Evolutionary conservation across 345 rosid species (phyloP).

Genomic region (Hypericum perforatum): DNA sequence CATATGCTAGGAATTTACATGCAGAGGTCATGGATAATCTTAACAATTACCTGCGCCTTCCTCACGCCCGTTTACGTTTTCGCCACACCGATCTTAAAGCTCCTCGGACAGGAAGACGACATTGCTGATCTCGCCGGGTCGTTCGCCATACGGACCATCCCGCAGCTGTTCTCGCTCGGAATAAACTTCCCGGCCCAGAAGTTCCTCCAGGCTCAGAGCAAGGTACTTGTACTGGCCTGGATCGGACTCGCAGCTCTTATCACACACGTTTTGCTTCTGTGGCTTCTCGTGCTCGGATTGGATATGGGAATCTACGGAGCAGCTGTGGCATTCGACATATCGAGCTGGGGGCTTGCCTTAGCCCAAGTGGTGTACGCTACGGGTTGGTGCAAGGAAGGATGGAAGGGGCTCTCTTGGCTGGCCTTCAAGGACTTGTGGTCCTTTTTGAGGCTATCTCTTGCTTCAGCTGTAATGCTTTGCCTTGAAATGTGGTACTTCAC

Average conservation of each 20-base stretch:
- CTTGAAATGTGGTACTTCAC: slow-evolving; percentile 80
- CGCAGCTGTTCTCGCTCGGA: slow-evolving; percentile 58
- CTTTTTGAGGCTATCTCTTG: slow-evolving; percentile 63
- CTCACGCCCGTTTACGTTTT: slow-evolving; percentile 53
- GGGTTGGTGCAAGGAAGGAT: slow-evolving; percentile 53
- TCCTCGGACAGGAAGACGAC: slow-evolving; percentile 47
- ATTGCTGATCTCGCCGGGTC: slow-evolving; percentile 51
- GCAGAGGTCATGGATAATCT: slow-evolving; percentile 77
- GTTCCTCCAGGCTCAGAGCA: slow-evolving; percentile 82
- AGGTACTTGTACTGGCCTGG: slow-evolving; percentile 45
- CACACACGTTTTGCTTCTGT: slow-evolving; percentile 34
- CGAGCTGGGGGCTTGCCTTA: slow-evolving; percentile 34
- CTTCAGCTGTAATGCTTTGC: slow-evolving; percentile 82
- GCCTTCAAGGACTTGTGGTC: slow-evolving; percentile 68
- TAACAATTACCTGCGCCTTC: slow-evolving; percentile 27
- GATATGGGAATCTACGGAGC: slow-evolving; percentile 57
- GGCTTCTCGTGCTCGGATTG: slow-evolving; percentile 34
- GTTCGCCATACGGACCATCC: slow-evolving; percentile 41
- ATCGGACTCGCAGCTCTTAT: slow-evolving; percentile 37
- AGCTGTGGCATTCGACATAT: slow-evolving; percentile 47
- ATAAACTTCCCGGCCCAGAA: slow-evolving; percentile 51
- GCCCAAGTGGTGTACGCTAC: slow-evolving; percentile 44
- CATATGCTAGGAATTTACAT: slow-evolving; percentile 64
- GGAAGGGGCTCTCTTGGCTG: slow-evolving; percentile 51
- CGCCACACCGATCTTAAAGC: slow-evolving; percentile 50